Evolutionary conservation across 208 protist species (phyloP).

Genomic region (Leptomonas seymouri): DNA sequence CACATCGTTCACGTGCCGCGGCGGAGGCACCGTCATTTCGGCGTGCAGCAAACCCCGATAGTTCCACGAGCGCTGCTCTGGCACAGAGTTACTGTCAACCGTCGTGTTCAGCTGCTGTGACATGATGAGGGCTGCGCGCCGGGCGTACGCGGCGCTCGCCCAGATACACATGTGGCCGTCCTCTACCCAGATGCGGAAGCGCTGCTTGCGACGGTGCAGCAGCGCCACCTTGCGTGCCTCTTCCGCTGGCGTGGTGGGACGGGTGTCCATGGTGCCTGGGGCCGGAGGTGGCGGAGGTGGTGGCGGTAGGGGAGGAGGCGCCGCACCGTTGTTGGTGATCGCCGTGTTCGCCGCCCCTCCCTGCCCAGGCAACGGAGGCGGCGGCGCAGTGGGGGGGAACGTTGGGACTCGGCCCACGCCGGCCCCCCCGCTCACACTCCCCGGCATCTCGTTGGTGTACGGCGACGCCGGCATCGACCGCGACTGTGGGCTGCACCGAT

Average conservation of each 20-base stretch:
- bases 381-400: constrained; percentile 18
- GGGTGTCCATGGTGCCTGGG: not conserved
- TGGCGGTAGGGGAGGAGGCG: constrained; percentile 1
- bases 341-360: not conserved
- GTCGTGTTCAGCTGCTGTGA: constrained; percentile 71
- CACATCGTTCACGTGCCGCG: constrained; percentile 55
- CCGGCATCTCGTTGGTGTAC: constrained; percentile 4
- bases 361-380: constrained; percentile 15
- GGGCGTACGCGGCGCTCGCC: constrained; percentile 73
- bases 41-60: constrained; percentile 65
- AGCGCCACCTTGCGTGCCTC: constrained; percentile 24
- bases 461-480: constrained; percentile 4
- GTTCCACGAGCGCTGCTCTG: constrained; percentile 60
- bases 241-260: not conserved
- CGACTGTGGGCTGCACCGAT: constrained; percentile 19
- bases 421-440: not conserved
- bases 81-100: constrained; percentile 58
- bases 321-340: not conserved
- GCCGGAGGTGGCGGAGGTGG: constrained; percentile 10
- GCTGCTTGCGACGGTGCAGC: constrained; percentile 53
- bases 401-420: constrained; percentile 16
- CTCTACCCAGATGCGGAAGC: constrained; percentile 81
- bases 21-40: constrained; percentile 41
- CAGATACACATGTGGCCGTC: constrained; percentile 72
- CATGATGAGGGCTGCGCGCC: constrained; percentile 70